These are phyloP conservation scores for Saccharomyces hybrid DNA, from an alignment of 1,139 yeast genomes.

Conservation along the genomic window DNA sequence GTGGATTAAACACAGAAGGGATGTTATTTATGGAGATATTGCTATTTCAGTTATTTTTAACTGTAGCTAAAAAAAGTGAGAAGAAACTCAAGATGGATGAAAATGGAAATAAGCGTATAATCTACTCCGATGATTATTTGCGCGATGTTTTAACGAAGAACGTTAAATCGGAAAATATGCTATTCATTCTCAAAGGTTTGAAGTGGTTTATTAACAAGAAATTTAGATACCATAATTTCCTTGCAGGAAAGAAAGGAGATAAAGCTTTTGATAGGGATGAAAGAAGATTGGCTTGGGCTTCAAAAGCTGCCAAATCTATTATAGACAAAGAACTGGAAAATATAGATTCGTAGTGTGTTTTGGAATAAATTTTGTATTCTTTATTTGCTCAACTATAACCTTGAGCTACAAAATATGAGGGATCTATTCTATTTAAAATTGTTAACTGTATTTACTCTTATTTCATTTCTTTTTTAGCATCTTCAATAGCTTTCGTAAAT, in stretches of 20 bases:
- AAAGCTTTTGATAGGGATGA: constrained; percentile 41
- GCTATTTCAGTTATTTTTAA: constrained; percentile 59
- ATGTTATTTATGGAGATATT: constrained; percentile 65
- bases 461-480: constrained; percentile 31
- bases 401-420: neutral
- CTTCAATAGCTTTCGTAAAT: constrained; percentile 48
- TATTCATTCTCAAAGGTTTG: constrained; percentile 57
- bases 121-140: constrained; percentile 48
- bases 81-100: constrained; percentile 39
- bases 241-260: constrained; percentile 35
- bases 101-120: constrained; percentile 32
- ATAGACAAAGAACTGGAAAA: constrained; percentile 16
- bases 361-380: neutral
- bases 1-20: constrained; percentile 62
- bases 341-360: constrained; percentile 7
- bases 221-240: constrained; percentile 43
- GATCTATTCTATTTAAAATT: neutral
- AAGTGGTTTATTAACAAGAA: constrained; percentile 57
- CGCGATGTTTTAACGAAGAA: constrained; percentile 51
- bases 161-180: constrained; percentile 45
- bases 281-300: constrained; percentile 61
- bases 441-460: constrained; percentile 1
- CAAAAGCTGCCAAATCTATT: constrained; percentile 4
- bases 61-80: constrained; percentile 58
- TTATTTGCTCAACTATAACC: neutral